Evolutionary conservation across 2,329 filamentous ascomycete genomes (phyloP), one percentile per base, ranked within the genome.

Genomic region (Westerdykella aurantiaca): DNA sequence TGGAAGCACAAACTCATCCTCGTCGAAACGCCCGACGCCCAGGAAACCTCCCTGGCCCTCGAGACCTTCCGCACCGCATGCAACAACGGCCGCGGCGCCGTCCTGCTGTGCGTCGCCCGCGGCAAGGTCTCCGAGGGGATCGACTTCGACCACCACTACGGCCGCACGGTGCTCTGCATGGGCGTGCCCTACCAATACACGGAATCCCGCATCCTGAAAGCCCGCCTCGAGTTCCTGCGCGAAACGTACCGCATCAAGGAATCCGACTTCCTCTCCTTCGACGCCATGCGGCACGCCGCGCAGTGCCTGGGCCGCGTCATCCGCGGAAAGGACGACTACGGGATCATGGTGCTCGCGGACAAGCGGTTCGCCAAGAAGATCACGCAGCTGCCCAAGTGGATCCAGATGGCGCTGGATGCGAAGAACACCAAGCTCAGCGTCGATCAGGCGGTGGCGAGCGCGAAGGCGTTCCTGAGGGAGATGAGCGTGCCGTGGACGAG

Each of bases 1-100:
- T 98, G 93, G 93, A 96, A 95, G 68, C 96, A 95, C 74, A 98
- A 98, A 67, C 79, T 98, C 52, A 96, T 98, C 53, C 78, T 98
- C 6, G 93, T 98, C 47, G 93, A 98, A 73, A 98, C 94, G 0
- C 93, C 93, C 0, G 93, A 98, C 66, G 88, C 89, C 1, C 93
- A 98, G 69, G 93, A 98, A 71, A 98, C 93, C 0, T 95, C 90
- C 0, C 77, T 98, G 6, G 93, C 93, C 0, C 76, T 98, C 6
- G 93, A 98, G 69, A 97, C 93, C 0, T 98, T 96, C 69, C 86
- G 93, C 45, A 97, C 91, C 7, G 94, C 94, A 2, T 98, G 93
- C 69, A 95, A 89, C 72, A 98, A 98, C 62, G 94, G 93, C 12
- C 82, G 94, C 45, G 93, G 93, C 14, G 94, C 93, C 1, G 84